phyloP scores from a whole-genome alignment of 2,329 filamentous ascomycete species.

The Colletotrichum tropicale region DNA sequence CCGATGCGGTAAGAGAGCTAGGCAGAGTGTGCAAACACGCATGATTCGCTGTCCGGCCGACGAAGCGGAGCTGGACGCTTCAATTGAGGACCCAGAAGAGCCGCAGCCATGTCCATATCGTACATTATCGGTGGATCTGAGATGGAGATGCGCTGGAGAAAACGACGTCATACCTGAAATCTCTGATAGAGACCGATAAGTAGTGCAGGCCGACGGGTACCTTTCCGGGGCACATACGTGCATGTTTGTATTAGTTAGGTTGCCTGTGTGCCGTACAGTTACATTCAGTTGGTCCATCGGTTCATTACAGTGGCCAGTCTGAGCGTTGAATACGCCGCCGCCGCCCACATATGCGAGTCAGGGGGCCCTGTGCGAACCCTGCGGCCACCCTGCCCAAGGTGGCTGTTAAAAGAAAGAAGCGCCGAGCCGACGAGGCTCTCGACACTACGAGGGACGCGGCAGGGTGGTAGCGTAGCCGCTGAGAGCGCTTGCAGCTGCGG shows the following conservation, averaged over 20 bases:
- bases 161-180: constrained; percentile 15
- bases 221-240: neutral
- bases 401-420: neutral
- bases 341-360: constrained; percentile 8
- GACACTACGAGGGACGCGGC: neutral
- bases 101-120: constrained; percentile 9
- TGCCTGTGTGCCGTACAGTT: neutral
- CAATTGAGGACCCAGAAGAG: neutral
- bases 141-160: constrained; percentile 10
- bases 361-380: constrained; percentile 14
- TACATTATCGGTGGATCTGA: constrained; percentile 10
- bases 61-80: neutral
- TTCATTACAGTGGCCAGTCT: neutral
- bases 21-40: neutral
- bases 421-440: neutral
- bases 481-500: constrained; percentile 15
- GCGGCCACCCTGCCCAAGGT: neutral
- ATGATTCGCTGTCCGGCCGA: neutral
- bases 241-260: neutral
- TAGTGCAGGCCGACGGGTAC: neutral
- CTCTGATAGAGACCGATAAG: constrained; percentile 8
- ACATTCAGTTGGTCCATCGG: neutral
- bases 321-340: neutral
- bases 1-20: neutral
- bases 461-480: constrained; percentile 1